These are phyloP conservation scores for Suillus paluster DNA, from an alignment of 768 basidiomycete species.

Conservation along the genomic window DNA sequence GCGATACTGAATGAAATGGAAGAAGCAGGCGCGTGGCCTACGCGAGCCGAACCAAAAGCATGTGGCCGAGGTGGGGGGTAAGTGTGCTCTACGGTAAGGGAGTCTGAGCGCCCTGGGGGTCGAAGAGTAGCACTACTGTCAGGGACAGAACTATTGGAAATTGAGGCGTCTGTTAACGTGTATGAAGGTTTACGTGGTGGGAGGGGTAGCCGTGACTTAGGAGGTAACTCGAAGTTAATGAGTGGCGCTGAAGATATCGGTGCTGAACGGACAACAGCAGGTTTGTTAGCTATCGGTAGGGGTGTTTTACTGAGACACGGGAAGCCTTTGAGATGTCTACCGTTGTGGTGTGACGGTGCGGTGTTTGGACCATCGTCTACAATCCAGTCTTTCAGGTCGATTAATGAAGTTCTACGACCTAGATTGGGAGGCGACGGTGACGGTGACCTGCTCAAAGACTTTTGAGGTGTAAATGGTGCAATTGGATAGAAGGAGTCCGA, in stretches of 20 bases:
- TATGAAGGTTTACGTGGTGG: slow-evolving; percentile 70
- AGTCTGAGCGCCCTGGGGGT: slow-evolving; percentile 45
- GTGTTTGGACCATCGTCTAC: slow-evolving; percentile 59
- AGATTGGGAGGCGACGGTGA: slow-evolving; percentile 52
- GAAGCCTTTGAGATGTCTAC: slow-evolving; percentile 21
- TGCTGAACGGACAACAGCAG: not conserved
- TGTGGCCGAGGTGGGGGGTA: slow-evolving; percentile 55
- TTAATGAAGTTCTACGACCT: slow-evolving; percentile 58
- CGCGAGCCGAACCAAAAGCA: slow-evolving; percentile 36
- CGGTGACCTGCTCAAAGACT: slow-evolving; percentile 25
- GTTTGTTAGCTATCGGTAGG: slow-evolving; percentile 18
- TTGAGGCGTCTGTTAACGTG: slow-evolving; percentile 46
- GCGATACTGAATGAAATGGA: slow-evolving; percentile 80
- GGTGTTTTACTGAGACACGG: slow-evolving; percentile 28
- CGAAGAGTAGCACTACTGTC: slow-evolving; percentile 23
- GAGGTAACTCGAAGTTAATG: slow-evolving; percentile 60
- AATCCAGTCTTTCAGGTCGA: slow-evolving; percentile 78
- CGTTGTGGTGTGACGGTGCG: slow-evolving; percentile 14
- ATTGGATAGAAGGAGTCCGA: slow-evolving; percentile 48
- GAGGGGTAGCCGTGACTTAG: slow-evolving; percentile 58
- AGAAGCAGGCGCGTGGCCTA: slow-evolving; percentile 62
- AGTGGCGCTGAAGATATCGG: slow-evolving; percentile 43
- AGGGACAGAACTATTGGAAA: slow-evolving; percentile 17
- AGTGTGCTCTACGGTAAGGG: slow-evolving; percentile 60
- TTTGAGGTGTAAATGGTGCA: slow-evolving; percentile 37